Evolutionary conservation across 2,329 filamentous ascomycete species (phyloP), one percentile per base, ranked within the genome.

Genomic region (Fusarium chaquense): DNA sequence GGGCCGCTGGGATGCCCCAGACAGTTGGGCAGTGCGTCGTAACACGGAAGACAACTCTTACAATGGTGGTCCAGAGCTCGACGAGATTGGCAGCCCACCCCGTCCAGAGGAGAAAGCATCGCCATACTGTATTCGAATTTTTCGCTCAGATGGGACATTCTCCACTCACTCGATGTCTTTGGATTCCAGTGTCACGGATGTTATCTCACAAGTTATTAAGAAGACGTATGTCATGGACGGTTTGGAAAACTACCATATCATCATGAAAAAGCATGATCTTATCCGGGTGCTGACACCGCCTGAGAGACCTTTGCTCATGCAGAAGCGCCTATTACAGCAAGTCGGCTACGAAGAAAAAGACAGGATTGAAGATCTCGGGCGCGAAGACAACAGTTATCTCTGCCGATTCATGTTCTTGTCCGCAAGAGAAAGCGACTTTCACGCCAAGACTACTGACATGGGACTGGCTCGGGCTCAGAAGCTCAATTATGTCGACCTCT

Each of bases 381-480:
- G 96, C 60, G 96, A 99, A 79, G 96, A 99, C 82, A 97, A 98
- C 79, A 97, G 94, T 77, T 99, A 98, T 74, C 86, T 99, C 15
- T 97, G 94, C 77, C 92, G 96, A 8, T 98, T 99, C 81, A 93
- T 96, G 63, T 99, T 99, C 80, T 84, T 98, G 62, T 94, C 95
- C 18, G 91, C 92, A 22, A 93, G 95, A 75, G 91, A 97, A 78
- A 94, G 90, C 77, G 93, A 94, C 50, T 94, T 88, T 75, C 89
- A 91, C 67, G 86, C 90, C 44, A 81, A 79, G 65, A 82, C 79
- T 22, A 91, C 94, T 69, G 95, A 98, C 75, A 87, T 94, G 51
- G 92, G 91, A 28, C 89, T 97, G 69, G 90, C 88, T 76, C 94
- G 93, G 76, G 89, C 92, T 78, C 91, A 94, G 73, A 98, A 97